Evolutionary conservation across 768 basidiomycete genomes (phyloP), one percentile per base, ranked within the genome.

Genomic region (Pisolithus sp.): DNA sequence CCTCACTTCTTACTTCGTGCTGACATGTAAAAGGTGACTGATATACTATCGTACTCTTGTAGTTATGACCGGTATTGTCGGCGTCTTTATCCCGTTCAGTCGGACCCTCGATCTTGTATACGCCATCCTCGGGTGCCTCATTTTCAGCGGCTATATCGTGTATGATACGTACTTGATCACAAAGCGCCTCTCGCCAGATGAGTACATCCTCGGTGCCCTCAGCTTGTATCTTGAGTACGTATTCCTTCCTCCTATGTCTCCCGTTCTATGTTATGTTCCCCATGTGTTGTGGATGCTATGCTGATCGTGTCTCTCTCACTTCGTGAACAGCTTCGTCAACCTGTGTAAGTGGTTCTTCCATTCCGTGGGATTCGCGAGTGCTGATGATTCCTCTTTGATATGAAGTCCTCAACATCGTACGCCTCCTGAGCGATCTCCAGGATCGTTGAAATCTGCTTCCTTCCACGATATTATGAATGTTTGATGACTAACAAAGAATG

Each of bases 151-250:
- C 26, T 96, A 93, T 64, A 76, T 95, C 58, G 82, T 93, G 59
- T 93, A 86, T 62, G 92, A 94, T 68, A 97, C 95, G 2, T 93
- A 87, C 67, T 66, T 82, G 56, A 94, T 98, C 75, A 92, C 89
- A 71, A 85, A 83, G 60, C 82, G 83, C 53, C 73, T 96, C 18
- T 90, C 88, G 2, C 91, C 93, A 4, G 96, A 99, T 57, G 96
- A 99, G 67, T 93, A 80, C 67, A 93, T 96, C 58, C 73, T 96
- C 73, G 95, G 85, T 34, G 78, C 91, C 17, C 86, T 97, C 62
- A 86, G 83, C 57, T 80, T 98, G n/a, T 98, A 97, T 71, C 83
- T 97, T 51, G 95, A 97, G 82, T 88, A 70, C 59, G 83, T 83
- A 9, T 54, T 36, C 5, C 44, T 30, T 17, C 31, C 20, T 26